Conservation (phyloP, 495 filamentous ascomycete genomes). For the Hyaloscypha finlandica region DNA sequence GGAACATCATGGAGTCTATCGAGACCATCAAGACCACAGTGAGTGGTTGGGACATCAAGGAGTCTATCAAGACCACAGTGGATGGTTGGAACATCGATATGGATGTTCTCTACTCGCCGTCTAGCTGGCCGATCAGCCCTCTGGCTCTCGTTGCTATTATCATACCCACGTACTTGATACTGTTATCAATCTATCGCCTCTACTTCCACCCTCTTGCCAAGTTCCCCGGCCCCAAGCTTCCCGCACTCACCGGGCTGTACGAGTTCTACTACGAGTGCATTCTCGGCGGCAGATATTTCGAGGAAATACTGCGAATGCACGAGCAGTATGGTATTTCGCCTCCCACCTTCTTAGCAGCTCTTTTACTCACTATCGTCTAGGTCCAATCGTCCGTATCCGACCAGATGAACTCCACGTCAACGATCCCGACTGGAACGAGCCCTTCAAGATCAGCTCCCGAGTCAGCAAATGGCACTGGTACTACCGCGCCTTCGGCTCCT, state of each 20-base stretch:
- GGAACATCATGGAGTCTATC: too few relatives aligned
- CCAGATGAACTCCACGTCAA: slow-evolving; percentile 51
- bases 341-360: slow-evolving; percentile 9
- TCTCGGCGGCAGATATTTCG: slow-evolving; percentile 40
- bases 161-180: too few relatives aligned
- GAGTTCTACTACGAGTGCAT: slow-evolving; percentile 53
- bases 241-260: slow-evolving; percentile 47
- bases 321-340: slow-evolving; percentile 45
- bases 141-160: neutral
- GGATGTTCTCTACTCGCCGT: too few relatives aligned
- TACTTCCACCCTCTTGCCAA: slow-evolving; percentile 44
- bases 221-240: slow-evolving; percentile 48
- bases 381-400: slow-evolving; percentile 53
- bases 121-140: neutral
- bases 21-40: too few relatives aligned
- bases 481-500: slow-evolving; percentile 38
- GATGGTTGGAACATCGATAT: too few relatives aligned
- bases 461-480: slow-evolving; percentile 41
- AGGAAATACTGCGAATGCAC: slow-evolving; percentile 48
- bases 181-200: slow-evolving; percentile 33
- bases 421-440: slow-evolving; percentile 43
- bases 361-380: slow-evolving; percentile 7
- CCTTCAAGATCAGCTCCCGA: slow-evolving; percentile 31
- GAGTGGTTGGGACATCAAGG: too few relatives aligned
- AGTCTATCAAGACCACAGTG: too few relatives aligned